A percentile compares a stretch with the other conserved stretches of the same genome.
These are phyloP conservation scores for Hypsizygus ulmarius DNA, from an alignment of 1,284 basidiomycete species.

Conservation along the genomic window DNA sequence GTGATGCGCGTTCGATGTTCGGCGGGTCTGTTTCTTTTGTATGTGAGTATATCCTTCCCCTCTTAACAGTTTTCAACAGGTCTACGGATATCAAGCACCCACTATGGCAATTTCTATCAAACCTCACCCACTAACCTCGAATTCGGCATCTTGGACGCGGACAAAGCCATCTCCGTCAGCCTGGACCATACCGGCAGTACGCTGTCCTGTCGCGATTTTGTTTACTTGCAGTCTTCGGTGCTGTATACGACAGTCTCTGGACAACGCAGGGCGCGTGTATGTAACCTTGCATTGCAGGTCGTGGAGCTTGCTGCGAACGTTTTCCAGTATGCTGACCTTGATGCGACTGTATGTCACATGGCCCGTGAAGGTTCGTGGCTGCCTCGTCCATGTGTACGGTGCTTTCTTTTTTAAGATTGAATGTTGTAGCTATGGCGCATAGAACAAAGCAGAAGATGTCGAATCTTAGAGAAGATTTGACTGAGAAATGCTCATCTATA, in stretches of 20 bases:
- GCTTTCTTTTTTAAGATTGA: constrained; percentile 6
- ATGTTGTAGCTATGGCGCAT: constrained; percentile 60
- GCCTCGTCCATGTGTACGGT: background rate
- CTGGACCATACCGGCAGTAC: constrained; percentile 59
- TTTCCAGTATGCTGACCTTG: constrained; percentile 92
- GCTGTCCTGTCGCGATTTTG: constrained; percentile 77
- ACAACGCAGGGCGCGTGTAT: constrained; percentile 80
- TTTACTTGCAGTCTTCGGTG: constrained; percentile 87
- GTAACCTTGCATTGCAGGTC: constrained; percentile 84
- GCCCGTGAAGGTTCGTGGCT: constrained; percentile 68
- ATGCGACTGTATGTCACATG: constrained; percentile 75
- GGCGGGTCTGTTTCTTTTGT: constrained; percentile 53
- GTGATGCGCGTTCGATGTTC: constrained; percentile 85
- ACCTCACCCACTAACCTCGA: constrained; percentile 76
- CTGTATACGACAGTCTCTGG: constrained; percentile 85
- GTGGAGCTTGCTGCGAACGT: constrained; percentile 87
- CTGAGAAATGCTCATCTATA: constrained; percentile 82
- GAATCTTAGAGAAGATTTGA: constrained; percentile 81
- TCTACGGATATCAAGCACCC: constrained; percentile 60
- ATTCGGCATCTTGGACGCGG: constrained; percentile 79
- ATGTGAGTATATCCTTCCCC: background rate
- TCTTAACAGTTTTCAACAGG: constrained; percentile 41
- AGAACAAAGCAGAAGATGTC: constrained; percentile 63
- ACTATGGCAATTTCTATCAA: constrained; percentile 84
- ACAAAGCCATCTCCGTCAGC: constrained; percentile 72